Evolutionary conservation across 768 basidiomycete genomes (phyloP).

Genomic region (Leccinum sublutescens): DNA sequence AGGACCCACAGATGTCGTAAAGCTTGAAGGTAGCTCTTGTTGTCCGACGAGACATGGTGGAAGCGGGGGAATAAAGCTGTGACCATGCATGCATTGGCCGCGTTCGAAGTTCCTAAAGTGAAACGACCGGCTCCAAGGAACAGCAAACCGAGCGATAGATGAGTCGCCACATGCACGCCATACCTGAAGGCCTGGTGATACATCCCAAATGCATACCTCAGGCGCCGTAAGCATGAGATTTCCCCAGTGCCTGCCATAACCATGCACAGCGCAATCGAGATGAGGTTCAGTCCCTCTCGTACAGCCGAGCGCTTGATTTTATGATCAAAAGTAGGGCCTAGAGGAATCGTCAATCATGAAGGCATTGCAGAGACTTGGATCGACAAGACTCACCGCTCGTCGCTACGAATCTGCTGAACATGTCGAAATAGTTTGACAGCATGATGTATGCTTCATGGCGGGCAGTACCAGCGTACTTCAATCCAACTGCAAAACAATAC

Average conservation of each 20-base stretch:
- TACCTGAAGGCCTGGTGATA: slow-evolving; percentile 75
- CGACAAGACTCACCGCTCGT: slow-evolving; percentile 52
- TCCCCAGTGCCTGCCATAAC: slow-evolving; percentile 99
- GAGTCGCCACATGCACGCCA: slow-evolving; percentile 86
- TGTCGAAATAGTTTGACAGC: slow-evolving; percentile 79
- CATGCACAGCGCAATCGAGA: slow-evolving; percentile 84
- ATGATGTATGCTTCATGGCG: slow-evolving; percentile 83
- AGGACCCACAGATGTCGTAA: slow-evolving; percentile 95
- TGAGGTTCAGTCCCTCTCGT: slow-evolving; percentile 81
- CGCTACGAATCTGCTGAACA: slow-evolving; percentile 69
- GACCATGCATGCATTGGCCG: slow-evolving; percentile 87
- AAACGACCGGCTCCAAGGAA: slow-evolving; percentile 93
- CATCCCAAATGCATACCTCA: slow-evolving; percentile 89
- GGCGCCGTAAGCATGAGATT: slow-evolving; percentile 79
- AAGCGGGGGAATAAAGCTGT: slow-evolving; percentile 92
- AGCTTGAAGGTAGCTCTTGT: slow-evolving; percentile 88
- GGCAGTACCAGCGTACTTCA: slow-evolving; percentile 95
- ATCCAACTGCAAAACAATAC: slow-evolving; percentile 84
- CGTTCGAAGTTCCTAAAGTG: slow-evolving; percentile 88
- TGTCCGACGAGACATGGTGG: slow-evolving; percentile 75
- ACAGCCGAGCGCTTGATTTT: slow-evolving; percentile 86
- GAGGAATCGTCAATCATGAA: slow-evolving; percentile 6
- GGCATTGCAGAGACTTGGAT: background rate
- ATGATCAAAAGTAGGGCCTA: slow-evolving; percentile 80
- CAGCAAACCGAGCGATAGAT: slow-evolving; percentile 86